phyloP scores from a whole-genome alignment of 2,329 filamentous ascomycete genomes.

The Aspergillus ruber region DNA sequence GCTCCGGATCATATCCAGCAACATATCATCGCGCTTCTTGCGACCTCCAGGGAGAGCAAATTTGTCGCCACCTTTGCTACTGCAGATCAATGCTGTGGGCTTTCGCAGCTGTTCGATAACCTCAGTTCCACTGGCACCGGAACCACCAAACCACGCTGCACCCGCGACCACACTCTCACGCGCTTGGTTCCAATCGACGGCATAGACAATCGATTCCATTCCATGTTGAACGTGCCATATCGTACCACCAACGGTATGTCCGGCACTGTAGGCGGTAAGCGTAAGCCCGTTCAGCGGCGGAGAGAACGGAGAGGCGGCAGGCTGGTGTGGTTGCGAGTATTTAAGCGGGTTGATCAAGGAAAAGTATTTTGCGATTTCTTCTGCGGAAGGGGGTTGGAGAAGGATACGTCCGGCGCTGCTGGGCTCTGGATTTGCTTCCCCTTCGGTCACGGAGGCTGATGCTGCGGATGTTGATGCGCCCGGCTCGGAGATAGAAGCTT shows the following conservation, averaged over 20 bases:
- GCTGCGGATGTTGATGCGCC: slow-evolving; percentile 44
- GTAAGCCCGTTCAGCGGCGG: slow-evolving; percentile 85
- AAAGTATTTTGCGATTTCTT: slow-evolving; percentile 91
- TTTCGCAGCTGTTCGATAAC: slow-evolving; percentile 91
- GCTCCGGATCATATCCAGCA: slow-evolving; percentile 73
- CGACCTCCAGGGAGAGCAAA: slow-evolving; percentile 65
- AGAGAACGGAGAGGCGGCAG: slow-evolving; percentile 77
- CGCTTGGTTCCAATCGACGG: slow-evolving; percentile 97
- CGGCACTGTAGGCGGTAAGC: slow-evolving; percentile 93
- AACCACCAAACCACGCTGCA: slow-evolving; percentile 85
- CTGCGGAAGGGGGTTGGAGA: slow-evolving; percentile 64
- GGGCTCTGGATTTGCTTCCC: slow-evolving; percentile 26
- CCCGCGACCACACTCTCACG: slow-evolving; percentile 90
- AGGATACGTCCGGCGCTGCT: slow-evolving; percentile 42
- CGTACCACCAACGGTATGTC: slow-evolving; percentile 90
- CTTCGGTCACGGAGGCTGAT: slow-evolving; percentile 21
- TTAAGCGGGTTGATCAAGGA: slow-evolving; percentile 85
- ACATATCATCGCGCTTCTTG: slow-evolving; percentile 74
- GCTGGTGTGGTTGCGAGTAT: slow-evolving; percentile 94
- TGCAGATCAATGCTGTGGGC: slow-evolving; percentile 89
- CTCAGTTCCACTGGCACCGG: slow-evolving; percentile 72
- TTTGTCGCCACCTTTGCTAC: slow-evolving; percentile 70
- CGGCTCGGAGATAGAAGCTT: slow-evolving; percentile 57
- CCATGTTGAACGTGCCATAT: slow-evolving; percentile 99
- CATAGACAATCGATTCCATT: slow-evolving; percentile 93